Evolutionary conservation across 371 early-diverging fungal genomes (phyloP).

Genomic region (Nematocida ironsii): DNA sequence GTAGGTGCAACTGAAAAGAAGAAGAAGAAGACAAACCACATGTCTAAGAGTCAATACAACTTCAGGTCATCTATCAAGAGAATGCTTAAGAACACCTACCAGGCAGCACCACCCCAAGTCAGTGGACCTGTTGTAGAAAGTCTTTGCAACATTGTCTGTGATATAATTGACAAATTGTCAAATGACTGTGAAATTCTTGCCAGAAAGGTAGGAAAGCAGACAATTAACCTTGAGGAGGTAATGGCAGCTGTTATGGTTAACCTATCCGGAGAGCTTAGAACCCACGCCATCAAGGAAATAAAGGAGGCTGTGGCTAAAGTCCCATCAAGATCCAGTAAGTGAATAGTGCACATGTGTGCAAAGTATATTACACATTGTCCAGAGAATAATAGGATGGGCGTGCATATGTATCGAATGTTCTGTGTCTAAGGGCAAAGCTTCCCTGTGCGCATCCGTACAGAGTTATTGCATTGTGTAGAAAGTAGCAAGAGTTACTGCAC

Average conservation of each 20-base stretch:
- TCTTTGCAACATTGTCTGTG: conserved; percentile 67
- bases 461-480: too few relatives aligned
- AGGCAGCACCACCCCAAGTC: conserved; percentile 53
- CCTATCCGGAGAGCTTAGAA: conserved; percentile 66
- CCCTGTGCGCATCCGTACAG: too few relatives aligned
- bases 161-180: conserved; percentile 62
- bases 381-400: too few relatives aligned
- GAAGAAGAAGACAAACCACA: conserved; percentile 51
- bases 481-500: too few relatives aligned
- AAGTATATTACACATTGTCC: too few relatives aligned
- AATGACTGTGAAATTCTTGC: conserved; percentile 62
- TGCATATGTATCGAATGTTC: too few relatives aligned
- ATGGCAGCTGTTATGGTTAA: conserved; percentile 64
- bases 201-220: conserved; percentile 69
- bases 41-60: conserved; percentile 23
- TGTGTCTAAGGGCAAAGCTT: too few relatives aligned
- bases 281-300: conserved; percentile 68
- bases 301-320: conserved; percentile 64
- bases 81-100: conserved; percentile 51
- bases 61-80: conserved; percentile 58
- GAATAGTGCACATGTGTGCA: background rate
- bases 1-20: conserved; percentile 24
- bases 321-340: conserved; percentile 64
- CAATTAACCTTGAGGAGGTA: conserved; percentile 70
- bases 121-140: conserved; percentile 62